Evolutionary conservation across 2,329 filamentous ascomycete genomes (phyloP), one percentile per base, ranked within the genome.

Genomic region (Neofusicoccum parvum): DNA sequence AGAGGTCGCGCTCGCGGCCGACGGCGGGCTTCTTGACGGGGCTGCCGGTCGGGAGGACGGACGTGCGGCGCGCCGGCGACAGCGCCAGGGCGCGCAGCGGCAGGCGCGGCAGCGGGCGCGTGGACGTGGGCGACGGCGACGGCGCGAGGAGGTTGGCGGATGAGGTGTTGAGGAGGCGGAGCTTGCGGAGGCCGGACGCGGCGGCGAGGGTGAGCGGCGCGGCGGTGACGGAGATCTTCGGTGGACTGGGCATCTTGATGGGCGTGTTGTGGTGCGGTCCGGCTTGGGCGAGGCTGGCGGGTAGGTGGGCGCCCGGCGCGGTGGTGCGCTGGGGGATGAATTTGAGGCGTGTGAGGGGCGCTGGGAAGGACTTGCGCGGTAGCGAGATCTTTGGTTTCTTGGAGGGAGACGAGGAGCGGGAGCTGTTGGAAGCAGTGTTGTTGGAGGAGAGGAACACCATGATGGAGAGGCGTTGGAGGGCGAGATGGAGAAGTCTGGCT

Each of bases 81-180:
- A 39, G 32, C 15, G 20, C 17, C 10, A 27, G 27, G 7, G 27
- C n/a, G 20, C 17, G 20, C 15, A 39, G 37, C 14, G 39, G 53
- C 1, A 45, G 20, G 23, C 37, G 53, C 12, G 37, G 17, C 14
- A 11, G 56, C 39, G 6, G 56, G 43, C 27, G 56, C 11, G 41
- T n/a, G 43, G 17, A 9, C 15, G 27, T 27, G 5, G 39, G 56
- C 15, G 5, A 10, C 0, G 27, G 15, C 2, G 11, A n/a, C 1
- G 41, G 15, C 2, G 56, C 56, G 4, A n/a, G 41, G n/a, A 60
- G 56, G 56, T 60, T 20, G 9, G n/a, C 11, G 14, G n/a, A 48
- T 27, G 56, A 48, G 56, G 56, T 43, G 56, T 60, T 60, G 56
- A 60, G 11, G 56, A 60, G 43, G 12, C 43, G 56, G 32, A 60